These are phyloP conservation scores for Cymbidium sinense DNA, from an alignment of 106 monocot species.

Conservation along the genomic window DNA sequence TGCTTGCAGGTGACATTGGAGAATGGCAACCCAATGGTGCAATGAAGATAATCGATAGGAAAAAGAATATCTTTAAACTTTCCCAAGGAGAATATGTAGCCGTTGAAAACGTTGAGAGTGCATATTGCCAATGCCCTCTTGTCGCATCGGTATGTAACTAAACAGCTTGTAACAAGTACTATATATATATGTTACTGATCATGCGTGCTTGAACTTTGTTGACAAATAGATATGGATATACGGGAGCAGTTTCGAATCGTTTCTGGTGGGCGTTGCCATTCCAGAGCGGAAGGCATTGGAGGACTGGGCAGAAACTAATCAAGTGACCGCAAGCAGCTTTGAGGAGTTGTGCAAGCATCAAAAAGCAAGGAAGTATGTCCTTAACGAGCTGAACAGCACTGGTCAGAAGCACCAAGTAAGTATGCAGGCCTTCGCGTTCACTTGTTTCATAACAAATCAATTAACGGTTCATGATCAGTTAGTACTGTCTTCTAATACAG, in stretches of 20 bases:
- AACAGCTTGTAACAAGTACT: neutral
- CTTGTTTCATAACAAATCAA: too few relatives aligned
- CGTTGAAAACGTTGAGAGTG: conserved; percentile 72
- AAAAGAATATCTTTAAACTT: conserved; percentile 96
- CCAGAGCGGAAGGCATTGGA: conserved; percentile 76
- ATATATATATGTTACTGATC: too few relatives aligned
- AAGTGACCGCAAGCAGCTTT: conserved; percentile 33
- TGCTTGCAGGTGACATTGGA: conserved; percentile 77
- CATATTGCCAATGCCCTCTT: conserved; percentile 55
- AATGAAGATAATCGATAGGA: conserved; percentile 98
- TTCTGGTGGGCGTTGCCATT: conserved; percentile 70
- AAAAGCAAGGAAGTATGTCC: conserved; percentile 52
- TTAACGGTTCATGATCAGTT: too few relatives aligned
- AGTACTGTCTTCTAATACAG: conserved; percentile 19
- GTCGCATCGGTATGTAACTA: conserved; percentile 41
- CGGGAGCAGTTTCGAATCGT: conserved; percentile 93
- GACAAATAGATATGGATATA: conserved; percentile 60
- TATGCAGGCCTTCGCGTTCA: too few relatives aligned
- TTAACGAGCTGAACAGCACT: conserved; percentile 67
- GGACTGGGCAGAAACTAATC: conserved; percentile 72
- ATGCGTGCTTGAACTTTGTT: neutral
- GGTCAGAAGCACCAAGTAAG: conserved; percentile 50
- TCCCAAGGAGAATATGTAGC: conserved; percentile 96
- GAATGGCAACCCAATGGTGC: conserved; percentile 92
- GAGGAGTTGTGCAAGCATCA: conserved; percentile 61